A percentile compares a stretch with the other conserved stretches of the same genome.
These are phyloP conservation scores for Gentiana dahurica DNA, from an alignment of 257 asterid species.

Conservation along the genomic window DNA sequence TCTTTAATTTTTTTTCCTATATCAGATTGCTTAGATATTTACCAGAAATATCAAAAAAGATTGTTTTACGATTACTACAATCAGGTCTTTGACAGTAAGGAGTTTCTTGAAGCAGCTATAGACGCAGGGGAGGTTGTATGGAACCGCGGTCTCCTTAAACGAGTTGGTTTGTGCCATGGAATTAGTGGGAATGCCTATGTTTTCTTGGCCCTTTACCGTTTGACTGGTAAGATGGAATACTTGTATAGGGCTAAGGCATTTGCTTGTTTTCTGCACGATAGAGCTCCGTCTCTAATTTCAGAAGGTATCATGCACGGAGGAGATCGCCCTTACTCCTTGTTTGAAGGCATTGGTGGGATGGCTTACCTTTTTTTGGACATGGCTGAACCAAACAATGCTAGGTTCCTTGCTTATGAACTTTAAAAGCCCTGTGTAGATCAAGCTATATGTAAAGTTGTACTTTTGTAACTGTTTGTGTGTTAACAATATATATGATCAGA, in stretches of 20 bases:
- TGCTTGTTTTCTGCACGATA: conserved; percentile 52
- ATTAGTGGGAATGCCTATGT: conserved; percentile 70
- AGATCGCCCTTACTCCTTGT: conserved; percentile 58
- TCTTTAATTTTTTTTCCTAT: no score
- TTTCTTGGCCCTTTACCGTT: conserved; percentile 58
- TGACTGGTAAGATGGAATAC: conserved; percentile 56
- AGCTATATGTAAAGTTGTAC: not conserved
- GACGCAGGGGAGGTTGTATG: conserved; percentile 79
- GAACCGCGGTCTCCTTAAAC: conserved; percentile 69
- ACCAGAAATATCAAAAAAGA: no score
- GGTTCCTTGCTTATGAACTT: conserved; percentile 60
- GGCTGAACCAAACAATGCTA: conserved; percentile 49
- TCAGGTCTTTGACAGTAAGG: conserved; percentile 60
- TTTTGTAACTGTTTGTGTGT: not conserved
- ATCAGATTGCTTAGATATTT: no score
- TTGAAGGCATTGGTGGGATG: conserved; percentile 81
- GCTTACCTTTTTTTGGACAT: conserved; percentile 56
- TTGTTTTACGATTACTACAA: not conserved
- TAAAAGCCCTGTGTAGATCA: conserved; percentile 15
- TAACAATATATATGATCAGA: not conserved
- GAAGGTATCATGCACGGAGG: conserved; percentile 78
- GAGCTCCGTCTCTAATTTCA: conserved; percentile 45
- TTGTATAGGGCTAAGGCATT: conserved; percentile 70
- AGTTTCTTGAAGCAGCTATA: conserved; percentile 57
- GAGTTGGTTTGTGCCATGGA: conserved; percentile 82